A percentile compares a stretch with the other conserved stretches of the same genome.
phyloP scores from a whole-genome alignment of 2,329 filamentous ascomycete genomes.

The Fonsecaea erecta region DNA sequence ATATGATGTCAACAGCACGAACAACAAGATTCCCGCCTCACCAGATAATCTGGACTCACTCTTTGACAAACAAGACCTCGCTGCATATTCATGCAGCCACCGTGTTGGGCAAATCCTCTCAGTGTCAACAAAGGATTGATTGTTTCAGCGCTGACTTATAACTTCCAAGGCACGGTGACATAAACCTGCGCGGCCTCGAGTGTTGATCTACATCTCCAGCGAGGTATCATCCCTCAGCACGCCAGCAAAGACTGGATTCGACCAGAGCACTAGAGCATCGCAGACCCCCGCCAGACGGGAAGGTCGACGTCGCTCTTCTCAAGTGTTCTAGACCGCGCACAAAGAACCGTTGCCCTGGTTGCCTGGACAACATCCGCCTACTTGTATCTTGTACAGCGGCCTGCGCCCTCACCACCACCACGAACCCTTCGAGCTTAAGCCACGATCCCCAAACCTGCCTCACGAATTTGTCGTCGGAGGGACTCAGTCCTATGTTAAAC shows the following conservation, averaged over 20 bases:
- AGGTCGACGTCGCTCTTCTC: neutral
- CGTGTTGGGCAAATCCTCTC: neutral
- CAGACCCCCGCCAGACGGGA: neutral
- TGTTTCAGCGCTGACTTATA: neutral
- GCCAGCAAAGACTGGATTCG: neutral
- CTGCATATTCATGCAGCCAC: neutral
- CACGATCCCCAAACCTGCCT: constrained; percentile 13
- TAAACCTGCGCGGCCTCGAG: constrained; percentile 3
- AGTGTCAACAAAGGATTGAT: neutral
- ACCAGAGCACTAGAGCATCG: neutral
- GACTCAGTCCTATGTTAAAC: constrained; percentile 11
- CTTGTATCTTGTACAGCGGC: neutral
- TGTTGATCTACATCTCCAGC: neutral
- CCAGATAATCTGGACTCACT: neutral
- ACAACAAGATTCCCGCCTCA: neutral
- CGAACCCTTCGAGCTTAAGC: neutral
- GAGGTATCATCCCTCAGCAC: neutral
- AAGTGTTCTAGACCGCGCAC: neutral
- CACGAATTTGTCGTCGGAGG: constrained; percentile 8
- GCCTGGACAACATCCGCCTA: constrained; percentile 19
- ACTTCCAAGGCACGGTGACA: neutral
- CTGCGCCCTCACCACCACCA: constrained; percentile 9
- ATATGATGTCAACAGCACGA: constrained; percentile 1
- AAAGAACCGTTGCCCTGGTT: constrained; percentile 8
- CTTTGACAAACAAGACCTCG: neutral